Conservation (phyloP, 1,284 basidiomycete species). For the Marasmius oreades region DNA sequence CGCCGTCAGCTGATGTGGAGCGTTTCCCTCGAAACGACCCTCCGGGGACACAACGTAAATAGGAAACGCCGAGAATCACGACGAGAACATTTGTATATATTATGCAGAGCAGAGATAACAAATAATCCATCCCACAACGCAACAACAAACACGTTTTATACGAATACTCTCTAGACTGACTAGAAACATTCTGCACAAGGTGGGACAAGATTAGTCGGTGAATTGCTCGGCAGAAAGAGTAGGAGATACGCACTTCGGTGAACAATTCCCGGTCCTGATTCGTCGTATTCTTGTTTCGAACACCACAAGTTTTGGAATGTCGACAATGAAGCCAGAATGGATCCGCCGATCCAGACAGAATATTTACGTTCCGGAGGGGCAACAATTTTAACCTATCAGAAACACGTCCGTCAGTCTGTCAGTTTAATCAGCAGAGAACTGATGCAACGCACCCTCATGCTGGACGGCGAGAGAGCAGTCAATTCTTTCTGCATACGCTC, state of each 20-base stretch:
- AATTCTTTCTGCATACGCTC: slow-evolving; percentile 99
- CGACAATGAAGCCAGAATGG: slow-evolving; percentile 86
- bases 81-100: too few relatives aligned
- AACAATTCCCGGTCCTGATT: slow-evolving; percentile 61
- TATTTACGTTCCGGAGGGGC: slow-evolving; percentile 70
- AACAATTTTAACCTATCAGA: slow-evolving; percentile 82
- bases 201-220: neutral
- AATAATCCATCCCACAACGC: too few relatives aligned
- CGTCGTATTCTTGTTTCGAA: slow-evolving; percentile 71
- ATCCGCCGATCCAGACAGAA: too few relatives aligned
- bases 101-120: too few relatives aligned
- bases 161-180: neutral
- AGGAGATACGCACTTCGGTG: slow-evolving; percentile 62
- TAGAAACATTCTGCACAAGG: slow-evolving; percentile 11
- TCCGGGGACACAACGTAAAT: too few relatives aligned
- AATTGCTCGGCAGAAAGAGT: too few relatives aligned
- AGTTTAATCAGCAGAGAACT: slow-evolving; percentile 13
- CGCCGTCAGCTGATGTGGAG: too few relatives aligned
- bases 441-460: slow-evolving; percentile 72
- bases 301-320: slow-evolving; percentile 84
- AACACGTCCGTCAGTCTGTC: neutral
- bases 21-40: too few relatives aligned
- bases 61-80: too few relatives aligned
- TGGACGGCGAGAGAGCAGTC: slow-evolving; percentile 77
- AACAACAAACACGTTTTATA: too few relatives aligned